phyloP scores from a whole-genome alignment of 805 yeast genomes.

The Wickerhamomyces mucosus region DNA sequence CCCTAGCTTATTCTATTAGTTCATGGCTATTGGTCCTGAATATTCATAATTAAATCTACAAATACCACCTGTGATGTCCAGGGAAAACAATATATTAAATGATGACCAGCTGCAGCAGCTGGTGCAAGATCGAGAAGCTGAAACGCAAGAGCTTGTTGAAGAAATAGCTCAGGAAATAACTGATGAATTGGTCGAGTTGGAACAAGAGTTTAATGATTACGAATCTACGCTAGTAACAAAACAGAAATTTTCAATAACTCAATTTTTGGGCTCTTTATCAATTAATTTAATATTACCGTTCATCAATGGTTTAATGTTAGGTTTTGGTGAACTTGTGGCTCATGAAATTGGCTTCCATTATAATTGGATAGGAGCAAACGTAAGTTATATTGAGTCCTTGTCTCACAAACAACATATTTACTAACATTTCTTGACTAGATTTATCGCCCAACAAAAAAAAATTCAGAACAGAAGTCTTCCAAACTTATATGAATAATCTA shows the following conservation, averaged over 20 bases:
- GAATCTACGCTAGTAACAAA: no score
- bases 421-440: slow-evolving; percentile 8
- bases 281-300: slow-evolving; percentile 80
- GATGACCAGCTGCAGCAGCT: no score
- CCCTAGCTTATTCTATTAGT: no score
- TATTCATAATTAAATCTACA: no score
- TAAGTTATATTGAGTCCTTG: slow-evolving; percentile 18
- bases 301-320: slow-evolving; percentile 89
- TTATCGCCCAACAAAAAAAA: slow-evolving; percentile 26
- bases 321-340: slow-evolving; percentile 91
- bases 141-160: no score
- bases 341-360: slow-evolving; percentile 81
- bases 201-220: no score
- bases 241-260: slow-evolving; percentile 1
- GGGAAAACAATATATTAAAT: no score
- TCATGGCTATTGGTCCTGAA: no score
- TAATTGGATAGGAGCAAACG: slow-evolving; percentile 69
- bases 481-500: slow-evolving; percentile 5
- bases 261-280: slow-evolving; percentile 29
- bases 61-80: no score
- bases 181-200: no score
- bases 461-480: slow-evolving; percentile 12
- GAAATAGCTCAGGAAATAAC: no score
- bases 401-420: not conserved
- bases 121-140: no score